Percentiles rank a stretch among this genome's conserved stretches.
These are phyloP conservation scores for Thecamonas trahens DNA, from an alignment of 78 protist species.

Conservation along the genomic window DNA sequence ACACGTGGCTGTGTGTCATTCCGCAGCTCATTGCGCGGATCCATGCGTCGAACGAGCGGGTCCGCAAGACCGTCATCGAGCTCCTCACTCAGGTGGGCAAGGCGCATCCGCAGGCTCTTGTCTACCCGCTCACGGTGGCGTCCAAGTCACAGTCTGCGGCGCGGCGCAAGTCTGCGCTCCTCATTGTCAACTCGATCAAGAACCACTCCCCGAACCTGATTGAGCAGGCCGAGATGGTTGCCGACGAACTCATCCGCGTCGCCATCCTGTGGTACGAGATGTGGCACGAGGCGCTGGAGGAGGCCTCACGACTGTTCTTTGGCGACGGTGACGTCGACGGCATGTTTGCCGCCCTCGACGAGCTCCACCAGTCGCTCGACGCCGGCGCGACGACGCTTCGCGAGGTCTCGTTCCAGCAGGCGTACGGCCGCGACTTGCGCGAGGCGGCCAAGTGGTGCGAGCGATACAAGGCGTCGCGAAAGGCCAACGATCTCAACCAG, in stretches of 20 bases:
- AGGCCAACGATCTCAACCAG: conserved; percentile 59
- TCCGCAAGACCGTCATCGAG: conserved; percentile 59
- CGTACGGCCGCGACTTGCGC: conserved; percentile 77
- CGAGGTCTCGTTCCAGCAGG: conserved; percentile 82
- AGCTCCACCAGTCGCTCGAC: conserved; percentile 84
- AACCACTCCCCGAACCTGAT: conserved; percentile 48
- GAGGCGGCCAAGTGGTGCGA: conserved; percentile 80
- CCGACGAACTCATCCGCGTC: conserved; percentile 89
- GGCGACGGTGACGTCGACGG: conserved; percentile 78
- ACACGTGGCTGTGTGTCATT: conserved; percentile 89
- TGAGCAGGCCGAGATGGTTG: conserved; percentile 84
- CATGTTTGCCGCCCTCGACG: conserved; percentile 75
- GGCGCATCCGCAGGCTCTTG: conserved; percentile 96
- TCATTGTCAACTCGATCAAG: conserved; percentile 54
- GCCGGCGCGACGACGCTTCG: conserved; percentile 80
- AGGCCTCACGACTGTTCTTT: conserved; percentile 84
- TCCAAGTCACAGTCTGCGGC: conserved; percentile 56
- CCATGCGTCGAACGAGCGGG: conserved; percentile 51
- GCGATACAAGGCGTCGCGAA: conserved; percentile 46
- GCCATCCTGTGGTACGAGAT: conserved; percentile 96
- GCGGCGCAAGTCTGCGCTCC: conserved; percentile 54
- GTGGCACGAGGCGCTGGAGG: conserved; percentile 97
- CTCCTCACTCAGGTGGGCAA: conserved; percentile 73
- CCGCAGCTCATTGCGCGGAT: conserved; percentile 90
- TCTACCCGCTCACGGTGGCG: conserved; percentile 97